Percentiles rank a stretch among this genome's conserved stretches.
Conservation (phyloP, 441 rosid genomes). For the Corymbia calophylla region DNA sequence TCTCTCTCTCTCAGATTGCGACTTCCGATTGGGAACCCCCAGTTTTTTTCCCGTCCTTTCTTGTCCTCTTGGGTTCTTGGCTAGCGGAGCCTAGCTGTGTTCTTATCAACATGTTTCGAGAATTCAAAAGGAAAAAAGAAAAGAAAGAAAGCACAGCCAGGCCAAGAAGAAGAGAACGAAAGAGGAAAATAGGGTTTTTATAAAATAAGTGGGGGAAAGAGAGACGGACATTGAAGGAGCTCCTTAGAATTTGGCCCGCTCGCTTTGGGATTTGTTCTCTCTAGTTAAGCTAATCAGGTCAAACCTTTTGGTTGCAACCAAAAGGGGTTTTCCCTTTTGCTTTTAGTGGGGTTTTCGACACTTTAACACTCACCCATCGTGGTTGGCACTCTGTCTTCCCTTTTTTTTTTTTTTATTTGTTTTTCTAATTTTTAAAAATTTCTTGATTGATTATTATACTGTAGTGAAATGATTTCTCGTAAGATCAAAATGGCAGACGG, state of each 20-base stretch:
- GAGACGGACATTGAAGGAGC: neutral
- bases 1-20: neutral
- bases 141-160: neutral
- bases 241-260: neutral
- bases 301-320: neutral
- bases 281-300: neutral
- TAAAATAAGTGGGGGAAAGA: neutral
- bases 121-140: neutral
- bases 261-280: neutral
- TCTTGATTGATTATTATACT: no score
- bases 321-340: neutral
- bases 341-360: neutral
- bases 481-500: no score
- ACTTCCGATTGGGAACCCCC: neutral
- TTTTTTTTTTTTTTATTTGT: neutral
- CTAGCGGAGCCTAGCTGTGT: neutral
- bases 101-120: neutral
- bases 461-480: neutral
- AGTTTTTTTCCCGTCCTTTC: neutral
- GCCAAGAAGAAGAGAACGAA: neutral
- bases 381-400: neutral
- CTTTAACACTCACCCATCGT: neutral
- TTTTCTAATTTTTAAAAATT: neutral
- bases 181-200: neutral
- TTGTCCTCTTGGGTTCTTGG: neutral